These are phyloP conservation scores for Galerina sulciceps DNA, from an alignment of 768 basidiomycete species.

Conservation along the genomic window DNA sequence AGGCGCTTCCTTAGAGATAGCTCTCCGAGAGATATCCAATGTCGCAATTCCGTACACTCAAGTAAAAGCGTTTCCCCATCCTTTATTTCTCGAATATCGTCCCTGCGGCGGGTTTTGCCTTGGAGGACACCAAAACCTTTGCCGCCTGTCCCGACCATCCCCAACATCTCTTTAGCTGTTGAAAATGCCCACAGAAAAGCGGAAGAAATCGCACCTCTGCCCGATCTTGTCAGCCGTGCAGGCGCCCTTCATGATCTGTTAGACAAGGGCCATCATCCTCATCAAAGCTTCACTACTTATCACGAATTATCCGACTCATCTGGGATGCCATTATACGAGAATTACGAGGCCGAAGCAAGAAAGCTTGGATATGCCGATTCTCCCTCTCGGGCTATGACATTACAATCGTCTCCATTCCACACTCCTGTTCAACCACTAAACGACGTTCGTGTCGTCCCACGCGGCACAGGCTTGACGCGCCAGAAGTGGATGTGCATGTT, in stretches of 20 bases:
- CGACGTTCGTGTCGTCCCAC: not conserved
- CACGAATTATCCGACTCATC: slow-evolving; percentile 15
- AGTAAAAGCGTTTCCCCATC: slow-evolving; percentile 52
- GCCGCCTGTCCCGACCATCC: slow-evolving; percentile 60
- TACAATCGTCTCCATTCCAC: not conserved
- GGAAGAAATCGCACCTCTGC: slow-evolving; percentile 55
- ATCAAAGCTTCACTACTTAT: slow-evolving; percentile 42
- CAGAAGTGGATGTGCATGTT: slow-evolving; percentile 17
- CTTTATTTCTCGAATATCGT: slow-evolving; percentile 54
- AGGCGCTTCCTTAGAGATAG: slow-evolving; percentile 12
- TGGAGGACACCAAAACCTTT: slow-evolving; percentile 58
- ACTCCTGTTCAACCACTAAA: not conserved
- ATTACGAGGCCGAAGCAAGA: slow-evolving; percentile 11
- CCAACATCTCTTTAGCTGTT: slow-evolving; percentile 45
- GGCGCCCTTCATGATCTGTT: slow-evolving; percentile 51
- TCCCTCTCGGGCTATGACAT: not conserved
- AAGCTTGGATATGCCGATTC: slow-evolving; percentile 8
- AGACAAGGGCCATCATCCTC: slow-evolving; percentile 58
- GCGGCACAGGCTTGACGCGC: not conserved
- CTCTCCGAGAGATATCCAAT: slow-evolving; percentile 14
- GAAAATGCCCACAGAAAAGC: slow-evolving; percentile 45
- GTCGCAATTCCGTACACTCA: slow-evolving; percentile 48
- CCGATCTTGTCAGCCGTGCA: slow-evolving; percentile 54
- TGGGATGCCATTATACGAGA: slow-evolving; percentile 2
- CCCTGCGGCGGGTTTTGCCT: slow-evolving; percentile 37